These are phyloP conservation scores for Carex parvula DNA, from an alignment of 176 grass and related monocot species.

Conservation along the genomic window DNA sequence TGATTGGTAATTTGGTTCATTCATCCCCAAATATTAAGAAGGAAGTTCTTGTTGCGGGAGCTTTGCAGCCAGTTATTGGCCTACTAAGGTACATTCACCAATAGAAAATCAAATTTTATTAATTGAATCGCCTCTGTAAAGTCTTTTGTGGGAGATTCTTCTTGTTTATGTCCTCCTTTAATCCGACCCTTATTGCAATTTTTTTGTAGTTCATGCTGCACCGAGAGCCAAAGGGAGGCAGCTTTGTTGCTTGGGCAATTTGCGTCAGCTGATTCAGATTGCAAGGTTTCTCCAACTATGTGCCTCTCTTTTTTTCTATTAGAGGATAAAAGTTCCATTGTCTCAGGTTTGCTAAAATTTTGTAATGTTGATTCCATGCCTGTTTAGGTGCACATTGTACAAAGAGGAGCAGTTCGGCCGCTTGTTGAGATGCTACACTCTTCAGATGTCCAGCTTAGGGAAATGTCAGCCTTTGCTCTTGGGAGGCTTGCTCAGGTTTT, in stretches of 20 bases:
- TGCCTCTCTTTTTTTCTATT: slow-evolving; percentile 19
- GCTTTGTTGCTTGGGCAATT: slow-evolving; percentile 97
- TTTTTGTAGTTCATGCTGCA: slow-evolving; percentile 75
- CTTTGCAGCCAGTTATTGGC: slow-evolving; percentile 91
- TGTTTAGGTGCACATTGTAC: slow-evolving; percentile 96
- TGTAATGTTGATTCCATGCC: slow-evolving; percentile 3
- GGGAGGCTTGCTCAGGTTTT: slow-evolving; percentile 97
- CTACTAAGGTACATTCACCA: slow-evolving; percentile 70
- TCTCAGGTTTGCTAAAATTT: not conserved
- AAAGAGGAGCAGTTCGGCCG: slow-evolving; percentile 82
- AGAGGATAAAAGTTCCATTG: not conserved
- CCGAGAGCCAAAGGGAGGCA: slow-evolving; percentile 99
- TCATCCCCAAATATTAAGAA: slow-evolving; percentile 99
- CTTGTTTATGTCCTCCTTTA: not conserved
- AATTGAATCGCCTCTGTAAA: slow-evolving; percentile 14
- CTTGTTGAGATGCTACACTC: slow-evolving; percentile 99
- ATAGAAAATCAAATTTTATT: slow-evolving; percentile 17
- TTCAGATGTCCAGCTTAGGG: slow-evolving; percentile 80
- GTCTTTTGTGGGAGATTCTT: not conserved
- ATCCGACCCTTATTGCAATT: not conserved
- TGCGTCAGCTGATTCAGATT: slow-evolving; percentile 96
- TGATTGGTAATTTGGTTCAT: slow-evolving; percentile 99
- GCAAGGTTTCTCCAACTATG: slow-evolving; percentile 61
- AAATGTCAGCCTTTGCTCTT: slow-evolving; percentile 99
- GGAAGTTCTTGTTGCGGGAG: slow-evolving; percentile 93